These are phyloP conservation scores for Cryptococcus sp. DNA, from an alignment of 1,284 basidiomycete species.

Conservation along the genomic window DNA sequence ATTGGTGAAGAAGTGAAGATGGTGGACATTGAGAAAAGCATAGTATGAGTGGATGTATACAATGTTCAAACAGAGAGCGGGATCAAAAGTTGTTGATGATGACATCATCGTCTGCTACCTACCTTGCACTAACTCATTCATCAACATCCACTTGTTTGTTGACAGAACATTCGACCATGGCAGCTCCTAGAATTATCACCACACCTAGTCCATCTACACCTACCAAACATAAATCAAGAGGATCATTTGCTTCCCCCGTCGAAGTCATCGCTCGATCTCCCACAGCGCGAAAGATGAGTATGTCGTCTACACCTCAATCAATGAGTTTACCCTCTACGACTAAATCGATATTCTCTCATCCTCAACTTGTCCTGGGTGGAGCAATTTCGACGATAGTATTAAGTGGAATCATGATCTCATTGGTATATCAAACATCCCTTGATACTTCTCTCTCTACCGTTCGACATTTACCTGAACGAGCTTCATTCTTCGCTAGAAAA, in stretches of 20 bases:
- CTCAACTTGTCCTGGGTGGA: conserved; percentile 1
- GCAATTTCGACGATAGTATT: background rate
- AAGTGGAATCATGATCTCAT: conserved; percentile 49
- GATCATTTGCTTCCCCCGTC: conserved; percentile 4
- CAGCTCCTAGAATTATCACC: background rate
- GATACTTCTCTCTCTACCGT: conserved; percentile 48
- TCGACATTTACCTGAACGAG: conserved; percentile 50
- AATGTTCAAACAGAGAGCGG: too few species aligned
- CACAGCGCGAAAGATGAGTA: background rate
- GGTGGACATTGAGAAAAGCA: too few species aligned
- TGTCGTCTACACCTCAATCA: background rate
- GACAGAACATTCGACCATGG: background rate
- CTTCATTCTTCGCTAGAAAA: conserved; percentile 73
- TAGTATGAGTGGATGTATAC: too few species aligned
- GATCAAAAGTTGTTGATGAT: too few species aligned
- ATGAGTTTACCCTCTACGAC: background rate
- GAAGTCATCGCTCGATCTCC: background rate
- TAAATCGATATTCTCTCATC: background rate
- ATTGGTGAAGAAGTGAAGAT: too few species aligned
- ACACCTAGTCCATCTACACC: background rate
- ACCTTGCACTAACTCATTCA: too few species aligned
- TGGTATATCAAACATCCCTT: conserved; percentile 57
- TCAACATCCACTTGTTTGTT: too few species aligned
- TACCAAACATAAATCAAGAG: background rate
- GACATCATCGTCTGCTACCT: too few species aligned